A percentile compares a stretch with the other conserved stretches of the same genome.
phyloP scores from a whole-genome alignment of 192 early-diverging fungal species.

The Glomus cerebriforme region DNA sequence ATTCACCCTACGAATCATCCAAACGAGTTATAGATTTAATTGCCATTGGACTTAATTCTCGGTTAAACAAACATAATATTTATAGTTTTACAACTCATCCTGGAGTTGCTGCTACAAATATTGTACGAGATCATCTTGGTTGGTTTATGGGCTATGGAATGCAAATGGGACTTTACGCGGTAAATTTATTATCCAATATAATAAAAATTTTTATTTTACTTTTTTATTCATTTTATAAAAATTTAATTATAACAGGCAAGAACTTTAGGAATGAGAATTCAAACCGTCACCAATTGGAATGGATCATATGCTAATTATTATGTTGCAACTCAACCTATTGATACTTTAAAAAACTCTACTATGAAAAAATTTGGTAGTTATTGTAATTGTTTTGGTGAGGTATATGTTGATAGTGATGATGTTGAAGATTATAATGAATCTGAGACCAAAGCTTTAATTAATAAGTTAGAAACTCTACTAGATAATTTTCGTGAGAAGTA shows the following conservation, averaged over 20 bases:
- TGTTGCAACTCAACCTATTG: conserved; percentile 41
- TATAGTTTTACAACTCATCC: conserved; percentile 53
- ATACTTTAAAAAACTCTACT: conserved; percentile 25
- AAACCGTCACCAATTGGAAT: conserved; percentile 48
- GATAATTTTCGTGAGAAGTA: not conserved
- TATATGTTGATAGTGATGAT: not conserved
- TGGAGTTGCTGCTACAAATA: conserved; percentile 53
- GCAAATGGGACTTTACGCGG: not conserved
- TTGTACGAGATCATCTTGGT: conserved; percentile 9
- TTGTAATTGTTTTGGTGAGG: conserved; percentile 12
- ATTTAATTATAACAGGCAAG: conserved; percentile 38
- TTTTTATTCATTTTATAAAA: not conserved
- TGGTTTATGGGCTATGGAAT: not conserved
- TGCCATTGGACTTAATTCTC: conserved; percentile 39
- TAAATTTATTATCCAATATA: not conserved
- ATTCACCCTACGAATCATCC: conserved; percentile 55
- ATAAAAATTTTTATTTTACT: not conserved
- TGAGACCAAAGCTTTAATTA: not conserved
- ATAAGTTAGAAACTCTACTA: not conserved
- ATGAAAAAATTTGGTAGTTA: conserved; percentile 37
- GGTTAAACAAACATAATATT: conserved; percentile 37
- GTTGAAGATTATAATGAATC: not conserved
- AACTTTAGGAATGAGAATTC: conserved; percentile 45
- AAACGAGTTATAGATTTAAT: conserved; percentile 57
- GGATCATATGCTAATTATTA: conserved; percentile 48